Conservation (phyloP, 2,329 filamentous ascomycete species). For the Fusarium newnesense region DNA sequence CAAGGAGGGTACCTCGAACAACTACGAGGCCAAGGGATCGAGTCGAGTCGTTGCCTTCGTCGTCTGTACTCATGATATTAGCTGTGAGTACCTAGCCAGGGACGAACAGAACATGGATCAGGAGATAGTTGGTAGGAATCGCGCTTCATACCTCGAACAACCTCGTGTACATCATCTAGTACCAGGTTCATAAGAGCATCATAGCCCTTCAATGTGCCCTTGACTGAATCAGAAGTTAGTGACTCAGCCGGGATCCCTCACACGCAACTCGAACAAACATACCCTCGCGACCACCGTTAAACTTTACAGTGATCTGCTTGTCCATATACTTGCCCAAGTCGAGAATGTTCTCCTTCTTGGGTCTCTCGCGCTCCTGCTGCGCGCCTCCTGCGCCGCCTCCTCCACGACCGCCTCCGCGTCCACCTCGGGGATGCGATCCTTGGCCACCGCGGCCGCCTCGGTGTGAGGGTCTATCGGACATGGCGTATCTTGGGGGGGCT, state of each 20-base stretch:
- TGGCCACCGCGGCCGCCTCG: slow-evolving; percentile 58
- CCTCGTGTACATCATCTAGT: slow-evolving; percentile 91
- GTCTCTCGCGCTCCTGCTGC: slow-evolving; percentile 71
- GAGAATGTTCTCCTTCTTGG: slow-evolving; percentile 99
- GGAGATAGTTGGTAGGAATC: neutral
- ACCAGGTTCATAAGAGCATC: slow-evolving; percentile 99
- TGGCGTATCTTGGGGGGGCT: slow-evolving; percentile 43
- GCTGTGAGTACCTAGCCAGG: neutral
- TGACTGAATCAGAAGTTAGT: slow-evolving; percentile 65
- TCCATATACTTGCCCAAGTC: slow-evolving; percentile 97
- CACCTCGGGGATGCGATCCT: slow-evolving; percentile 54
- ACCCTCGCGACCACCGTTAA: slow-evolving; percentile 95
- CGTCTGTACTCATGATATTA: slow-evolving; percentile 68
- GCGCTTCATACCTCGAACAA: slow-evolving; percentile 76
- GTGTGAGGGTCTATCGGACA: slow-evolving; percentile 63
- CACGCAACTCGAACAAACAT: slow-evolving; percentile 1
- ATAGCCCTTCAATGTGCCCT: slow-evolving; percentile 91
- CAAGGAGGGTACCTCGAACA: slow-evolving; percentile 89
- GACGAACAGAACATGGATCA: neutral
- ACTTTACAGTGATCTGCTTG: slow-evolving; percentile 94
- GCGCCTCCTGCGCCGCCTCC: slow-evolving; percentile 56
- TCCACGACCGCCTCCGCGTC: slow-evolving; percentile 59
- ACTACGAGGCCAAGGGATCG: slow-evolving; percentile 87
- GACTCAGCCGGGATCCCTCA: neutral
- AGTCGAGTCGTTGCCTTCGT: slow-evolving; percentile 87